Evolutionary conservation across 768 basidiomycete genomes (phyloP), one percentile per base, ranked within the genome.

Genomic region (Paxillus involutus): DNA sequence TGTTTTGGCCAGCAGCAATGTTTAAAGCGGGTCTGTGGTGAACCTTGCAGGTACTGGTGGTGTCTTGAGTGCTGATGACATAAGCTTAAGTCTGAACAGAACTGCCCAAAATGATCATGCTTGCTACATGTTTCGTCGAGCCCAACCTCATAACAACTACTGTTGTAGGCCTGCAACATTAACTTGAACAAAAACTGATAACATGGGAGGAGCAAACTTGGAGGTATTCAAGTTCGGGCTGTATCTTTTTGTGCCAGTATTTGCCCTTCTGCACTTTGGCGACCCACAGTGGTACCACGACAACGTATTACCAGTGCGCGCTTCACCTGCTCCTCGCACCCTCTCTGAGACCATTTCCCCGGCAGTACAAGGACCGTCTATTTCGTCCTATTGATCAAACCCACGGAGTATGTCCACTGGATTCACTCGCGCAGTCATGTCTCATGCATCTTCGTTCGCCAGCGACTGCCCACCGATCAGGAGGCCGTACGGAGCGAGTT

Each of bases 151-250:
- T 3, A 26, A 26, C 26, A 26, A 26, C 26, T 6, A 26, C 26
- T 32, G 3, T 32, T 10, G 32, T 11, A 32, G 32, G 12, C 35
- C 35, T 14, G 35, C 35, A 35, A 14, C 13, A 5, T 35, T 13
- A 35, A 35, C 35, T 13, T 11, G 30, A 32, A 32, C 30, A 35
- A 33, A 44, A 36, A 49, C n/a, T 83, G 85, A 16, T 42, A 32
- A 42, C 73, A 81, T 89, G 88, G 88, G 78, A 3, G 85, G 89
- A 11, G 84, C 89, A 35, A 90, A 89, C 68, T 84, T 94, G 50
- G 92, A 94, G 71, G 80, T 94, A 16, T 91, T 94, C 85, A 94
- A 93, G 73, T 94, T 94, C 62, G 83, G 83, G 4, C 71, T 92
- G 16, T 94, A 94, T 70, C 83, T 94, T 52, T 91, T 91, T 62